Percentiles rank a stretch among this genome's conserved stretches.
Conservation (phyloP, 1,284 basidiomycete species). For the Marasmius fiardii region DNA sequence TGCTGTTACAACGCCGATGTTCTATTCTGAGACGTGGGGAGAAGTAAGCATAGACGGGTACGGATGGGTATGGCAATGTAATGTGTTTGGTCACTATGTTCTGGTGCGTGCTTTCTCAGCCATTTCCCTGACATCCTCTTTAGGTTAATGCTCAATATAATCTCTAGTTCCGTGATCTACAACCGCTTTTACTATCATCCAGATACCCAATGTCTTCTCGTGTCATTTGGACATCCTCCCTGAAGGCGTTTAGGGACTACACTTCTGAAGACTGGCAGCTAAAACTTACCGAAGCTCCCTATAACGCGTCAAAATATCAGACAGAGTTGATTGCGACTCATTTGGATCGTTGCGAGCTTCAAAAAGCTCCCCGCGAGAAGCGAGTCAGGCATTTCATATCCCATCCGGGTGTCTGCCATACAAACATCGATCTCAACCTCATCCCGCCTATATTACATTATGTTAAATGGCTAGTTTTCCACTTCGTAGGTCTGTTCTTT, state of each 20-base stretch:
- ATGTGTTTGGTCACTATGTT: conserved; percentile 81
- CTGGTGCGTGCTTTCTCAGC: conserved; percentile 50
- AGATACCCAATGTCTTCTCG: conserved; percentile 45
- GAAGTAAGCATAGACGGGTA: conserved; percentile 67
- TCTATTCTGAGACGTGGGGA: conserved; percentile 60
- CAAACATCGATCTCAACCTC: conserved; percentile 56
- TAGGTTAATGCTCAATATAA: neutral
- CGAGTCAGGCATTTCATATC: conserved; percentile 59
- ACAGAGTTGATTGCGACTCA: conserved; percentile 67
- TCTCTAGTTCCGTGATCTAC: conserved; percentile 55
- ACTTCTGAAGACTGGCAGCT: conserved; percentile 74
- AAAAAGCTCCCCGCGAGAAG: conserved; percentile 24
- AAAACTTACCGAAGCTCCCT: conserved; percentile 56
- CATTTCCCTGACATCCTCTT: neutral
- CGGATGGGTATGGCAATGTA: conserved; percentile 84
- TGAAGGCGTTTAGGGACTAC: conserved; percentile 60
- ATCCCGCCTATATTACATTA: conserved; percentile 46
- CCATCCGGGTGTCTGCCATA: conserved; percentile 75
- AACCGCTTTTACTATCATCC: conserved; percentile 45
- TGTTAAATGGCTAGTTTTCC: conserved; percentile 61
- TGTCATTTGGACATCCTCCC: conserved; percentile 80
- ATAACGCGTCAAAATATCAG: conserved; percentile 79
- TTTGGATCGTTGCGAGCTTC: conserved; percentile 44
- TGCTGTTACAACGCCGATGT: conserved; percentile 57
- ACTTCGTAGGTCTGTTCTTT: conserved; percentile 45